phyloP scores from a whole-genome alignment of 106 monocot species.

The Acorus gramineus region DNA sequence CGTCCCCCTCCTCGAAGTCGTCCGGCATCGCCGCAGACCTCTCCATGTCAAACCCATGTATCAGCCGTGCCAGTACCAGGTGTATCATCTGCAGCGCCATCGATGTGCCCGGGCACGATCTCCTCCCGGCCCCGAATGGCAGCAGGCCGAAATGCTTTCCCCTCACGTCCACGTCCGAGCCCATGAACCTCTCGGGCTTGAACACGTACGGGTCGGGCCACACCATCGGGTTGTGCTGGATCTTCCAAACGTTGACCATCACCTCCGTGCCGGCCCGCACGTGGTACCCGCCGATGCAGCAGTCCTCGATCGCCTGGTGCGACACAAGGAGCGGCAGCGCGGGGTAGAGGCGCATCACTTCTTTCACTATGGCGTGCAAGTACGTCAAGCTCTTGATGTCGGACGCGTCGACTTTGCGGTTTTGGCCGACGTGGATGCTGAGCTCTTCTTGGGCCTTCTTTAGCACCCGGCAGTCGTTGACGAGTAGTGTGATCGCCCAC shows the following conservation, averaged over 20 bases:
- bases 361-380: conserved; percentile 26
- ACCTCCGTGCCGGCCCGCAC: conserved; percentile 19
- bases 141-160: conserved; percentile 27
- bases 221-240: conserved; percentile 14
- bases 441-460: conserved; percentile 22
- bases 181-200: conserved; percentile 33
- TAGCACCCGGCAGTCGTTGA: conserved; percentile 12
- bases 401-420: conserved; percentile 19
- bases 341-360: conserved; percentile 19
- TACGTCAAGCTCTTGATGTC: conserved; percentile 29
- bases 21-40: no score
- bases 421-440: conserved; percentile 13
- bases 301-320: conserved; percentile 19
- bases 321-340: conserved; percentile 12
- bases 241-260: conserved; percentile 25
- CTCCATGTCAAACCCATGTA: no score
- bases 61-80: conserved; percentile 6
- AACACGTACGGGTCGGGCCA: conserved; percentile 24
- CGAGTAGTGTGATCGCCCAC: conserved; percentile 4
- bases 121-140: conserved; percentile 31
- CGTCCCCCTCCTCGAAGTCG: no score
- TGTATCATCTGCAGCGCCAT: conserved; percentile 24
- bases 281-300: conserved; percentile 17
- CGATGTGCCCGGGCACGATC: conserved; percentile 27
- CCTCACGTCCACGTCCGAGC: conserved; percentile 13